phyloP scores from a whole-genome alignment of 805 yeast genomes.

The Cyberlindnera misumaiensis region DNA sequence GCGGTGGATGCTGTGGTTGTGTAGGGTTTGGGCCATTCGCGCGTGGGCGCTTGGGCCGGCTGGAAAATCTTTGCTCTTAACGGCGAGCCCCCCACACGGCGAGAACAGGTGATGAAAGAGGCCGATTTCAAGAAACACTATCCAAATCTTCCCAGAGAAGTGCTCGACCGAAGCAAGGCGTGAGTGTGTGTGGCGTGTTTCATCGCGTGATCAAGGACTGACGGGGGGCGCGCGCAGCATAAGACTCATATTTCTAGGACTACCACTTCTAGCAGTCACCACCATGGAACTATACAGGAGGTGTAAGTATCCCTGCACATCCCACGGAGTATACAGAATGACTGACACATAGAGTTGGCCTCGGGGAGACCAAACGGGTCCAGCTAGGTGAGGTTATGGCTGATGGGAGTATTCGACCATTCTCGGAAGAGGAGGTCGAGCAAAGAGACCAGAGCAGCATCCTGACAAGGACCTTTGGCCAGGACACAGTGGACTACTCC shows the following conservation, averaged over 20 bases:
- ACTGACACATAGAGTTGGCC: slow-evolving; percentile 11
- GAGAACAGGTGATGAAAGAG: slow-evolving; percentile 12
- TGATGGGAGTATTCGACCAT: slow-evolving; percentile 20
- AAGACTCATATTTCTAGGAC: slow-evolving; percentile 18
- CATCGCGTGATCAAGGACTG: not conserved
- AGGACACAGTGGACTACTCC: slow-evolving; percentile 20
- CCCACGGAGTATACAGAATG: no score
- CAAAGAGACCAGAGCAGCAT: slow-evolving; percentile 15
- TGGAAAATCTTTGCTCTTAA: no score
- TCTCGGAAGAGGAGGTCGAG: slow-evolving; percentile 17
- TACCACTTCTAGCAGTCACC: slow-evolving; percentile 17
- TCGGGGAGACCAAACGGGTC: slow-evolving; percentile 19
- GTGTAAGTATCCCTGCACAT: slow-evolving; percentile 12
- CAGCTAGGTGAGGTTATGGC: slow-evolving; percentile 21
- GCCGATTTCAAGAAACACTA: slow-evolving; percentile 16
- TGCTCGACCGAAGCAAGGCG: slow-evolving; percentile 18
- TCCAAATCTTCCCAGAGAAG: slow-evolving; percentile 18
- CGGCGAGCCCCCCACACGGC: not conserved
- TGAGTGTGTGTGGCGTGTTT: not conserved
- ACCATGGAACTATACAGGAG: slow-evolving; percentile 17
- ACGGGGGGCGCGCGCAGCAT: slow-evolving; percentile 10
- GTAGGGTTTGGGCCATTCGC: no score
- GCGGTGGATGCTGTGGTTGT: no score
- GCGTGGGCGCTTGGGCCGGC: no score
- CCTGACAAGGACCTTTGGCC: slow-evolving; percentile 18